Evolutionary conservation across 1,284 basidiomycete species (phyloP), one percentile per base, ranked within the genome.

Genomic region (Cryptococcus jaspeensis): DNA sequence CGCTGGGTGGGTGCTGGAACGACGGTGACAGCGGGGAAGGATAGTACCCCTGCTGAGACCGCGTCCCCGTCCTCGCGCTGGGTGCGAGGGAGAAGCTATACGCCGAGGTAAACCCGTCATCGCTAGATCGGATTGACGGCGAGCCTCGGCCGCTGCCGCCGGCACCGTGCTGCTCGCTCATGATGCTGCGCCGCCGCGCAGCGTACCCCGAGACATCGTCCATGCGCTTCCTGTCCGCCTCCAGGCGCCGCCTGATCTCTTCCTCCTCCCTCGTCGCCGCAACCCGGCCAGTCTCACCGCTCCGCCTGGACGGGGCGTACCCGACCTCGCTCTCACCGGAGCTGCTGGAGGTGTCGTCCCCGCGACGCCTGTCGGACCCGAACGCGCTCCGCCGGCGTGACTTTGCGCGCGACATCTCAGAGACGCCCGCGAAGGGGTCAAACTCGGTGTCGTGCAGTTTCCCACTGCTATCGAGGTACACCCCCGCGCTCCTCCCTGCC

Each of bases 401-500:
- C 47, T 74, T 74, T 4, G 66, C 64, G 38, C 73, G 50, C 11
- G 71, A 67, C 53, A 76, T 63, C 28, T 69, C 68, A 1, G 74
- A 61, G 1, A 78, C 72, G 35, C 70, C 70, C 8, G 66, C 71
- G 54, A 78, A 78, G 2, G 76, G 76, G 55, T 78, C 76, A 58
- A 68, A 78, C 52, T 78, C 76, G 40, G 72, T 74, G 64, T 78
- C 76, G 57, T 78, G 76, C 6, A 76, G 53, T 53, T 70, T 67
- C 0, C 75, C 75, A 35, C 65, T 66, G 36, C 71, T 60, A 60
- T 77, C 76, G 43, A 75, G 56, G 52, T 77, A 78, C 7, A 76
- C 67, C 16, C 74, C 73, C 16, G 51, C 53, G 8, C 61, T 60
- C 8, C 54, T 13, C 48, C 48, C 18, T 4, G 5, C 28, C 5